Evolutionary conservation across 2,329 filamentous ascomycete genomes (phyloP), one percentile per base, ranked within the genome.

Genomic region (Cercospora sp.): DNA sequence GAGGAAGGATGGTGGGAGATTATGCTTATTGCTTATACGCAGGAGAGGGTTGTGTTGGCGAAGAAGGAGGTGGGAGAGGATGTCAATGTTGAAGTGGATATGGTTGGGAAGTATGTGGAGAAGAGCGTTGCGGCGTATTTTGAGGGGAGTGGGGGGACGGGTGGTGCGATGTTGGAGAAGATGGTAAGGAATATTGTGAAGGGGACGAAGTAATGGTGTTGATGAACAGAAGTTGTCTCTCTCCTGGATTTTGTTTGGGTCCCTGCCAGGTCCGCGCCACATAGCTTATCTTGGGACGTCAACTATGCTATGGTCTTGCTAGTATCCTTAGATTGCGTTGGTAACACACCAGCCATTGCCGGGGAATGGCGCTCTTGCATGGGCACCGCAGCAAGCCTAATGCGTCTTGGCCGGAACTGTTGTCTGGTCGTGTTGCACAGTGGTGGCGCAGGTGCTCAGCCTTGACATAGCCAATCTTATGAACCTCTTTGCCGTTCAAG

Each of bases 1-100:
- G 87, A 88, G 72, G 89, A 90, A 51, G 96, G 93, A 79, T 97
- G 90, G 87, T 90, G 87, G 82, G 95, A 98, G 86, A 91, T 99
- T 60, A 99, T 99, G 95, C 84, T 99, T 69, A 97, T 99, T 79
- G 88, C 91, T 8, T 99, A 99, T 80, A 97, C 95, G 10, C 95
- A 98, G 83, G 92, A 94, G 80, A 91, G 91, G 80, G 90, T 99
- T 16, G 90, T 97, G 16, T 89, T 93, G 71, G 92, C 91, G 2
- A 84, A 83, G 63, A 97, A 97, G 86, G 84, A 87, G 80, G 82
- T 86, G 31, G 93, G 94, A 2, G 92, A 97, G 5, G 87, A 89
- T 60, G 92, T 97, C 69, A 97, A 97, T 77, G 87, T 97, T 40
- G 94, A 97, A 84, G 94, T 97, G 64, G 94, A 97, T 78, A 92